Percentiles rank a stretch among this genome's conserved stretches.
Conservation (phyloP, 331 rosid genomes). For the Ulmus americana region DNA sequence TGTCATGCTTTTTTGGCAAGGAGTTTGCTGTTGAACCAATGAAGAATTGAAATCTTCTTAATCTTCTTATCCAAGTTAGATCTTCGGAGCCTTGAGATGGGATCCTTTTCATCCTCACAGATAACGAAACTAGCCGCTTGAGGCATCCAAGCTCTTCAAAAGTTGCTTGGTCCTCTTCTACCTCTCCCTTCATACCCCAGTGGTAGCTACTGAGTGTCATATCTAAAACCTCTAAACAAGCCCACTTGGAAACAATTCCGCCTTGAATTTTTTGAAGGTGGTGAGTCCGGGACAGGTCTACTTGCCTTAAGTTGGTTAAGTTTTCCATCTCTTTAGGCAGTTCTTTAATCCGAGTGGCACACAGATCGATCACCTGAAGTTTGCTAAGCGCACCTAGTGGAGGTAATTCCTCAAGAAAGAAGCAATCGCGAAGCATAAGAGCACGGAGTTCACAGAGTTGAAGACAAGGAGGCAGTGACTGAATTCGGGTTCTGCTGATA, state of each 20-base stretch:
- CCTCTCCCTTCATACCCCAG: background rate
- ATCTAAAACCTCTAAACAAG: constrained; percentile 20
- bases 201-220: constrained; percentile 15
- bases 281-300: constrained; percentile 17
- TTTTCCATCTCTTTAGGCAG: constrained; percentile 16
- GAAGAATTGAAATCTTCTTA: constrained; percentile 11
- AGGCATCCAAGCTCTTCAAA: constrained; percentile 21
- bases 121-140: constrained; percentile 2
- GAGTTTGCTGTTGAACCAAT: constrained; percentile 1
- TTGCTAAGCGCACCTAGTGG: constrained; percentile 10
- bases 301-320: constrained; percentile 13
- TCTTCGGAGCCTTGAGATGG: constrained; percentile 2
- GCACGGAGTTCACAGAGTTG: constrained; percentile 10
- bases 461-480: constrained; percentile 2
- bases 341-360: constrained; percentile 14
- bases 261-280: constrained; percentile 6
- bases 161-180: background rate
- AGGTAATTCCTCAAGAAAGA: constrained; percentile 15
- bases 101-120: constrained; percentile 13
- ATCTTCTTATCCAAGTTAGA: constrained; percentile 9
- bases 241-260: constrained; percentile 7
- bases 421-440: constrained; percentile 13
- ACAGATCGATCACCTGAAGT: constrained; percentile 18
- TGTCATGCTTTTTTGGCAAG: constrained; percentile 7
- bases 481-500: constrained; percentile 5